phyloP scores from a whole-genome alignment of 805 yeast species.

The Monosporozyma unispora region DNA sequence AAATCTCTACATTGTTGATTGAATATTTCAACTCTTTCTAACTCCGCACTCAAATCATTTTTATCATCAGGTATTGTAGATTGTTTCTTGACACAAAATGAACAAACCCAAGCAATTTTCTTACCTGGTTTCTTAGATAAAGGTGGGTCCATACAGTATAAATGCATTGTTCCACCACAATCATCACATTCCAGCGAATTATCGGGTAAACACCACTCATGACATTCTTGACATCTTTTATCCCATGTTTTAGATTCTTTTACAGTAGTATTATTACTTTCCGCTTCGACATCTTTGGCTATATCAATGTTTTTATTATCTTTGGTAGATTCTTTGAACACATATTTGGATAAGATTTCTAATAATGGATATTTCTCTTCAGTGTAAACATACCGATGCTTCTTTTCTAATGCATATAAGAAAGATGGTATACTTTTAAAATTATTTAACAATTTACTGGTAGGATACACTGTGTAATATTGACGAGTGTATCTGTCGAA shows the following conservation, averaged over 20 bases:
- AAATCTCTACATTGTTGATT: slow-evolving; percentile 6
- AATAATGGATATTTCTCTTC: slow-evolving; percentile 38
- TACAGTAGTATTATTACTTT: too few relatives aligned
- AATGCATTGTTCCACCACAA: slow-evolving; percentile 63
- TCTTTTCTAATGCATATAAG: slow-evolving; percentile 50
- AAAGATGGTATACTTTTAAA: slow-evolving; percentile 43
- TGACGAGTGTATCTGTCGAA: slow-evolving; percentile 80
- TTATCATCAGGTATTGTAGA: slow-evolving; percentile 28
- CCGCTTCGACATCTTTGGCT: too few relatives aligned
- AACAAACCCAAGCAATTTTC: slow-evolving; percentile 90
- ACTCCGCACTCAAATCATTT: background rate
- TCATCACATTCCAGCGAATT: slow-evolving; percentile 77
- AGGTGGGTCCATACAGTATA: slow-evolving; percentile 83
- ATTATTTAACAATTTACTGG: slow-evolving; percentile 45
- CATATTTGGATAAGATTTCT: slow-evolving; percentile 19
- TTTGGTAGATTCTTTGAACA: slow-evolving; percentile 7
- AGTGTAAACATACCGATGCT: slow-evolving; percentile 66
- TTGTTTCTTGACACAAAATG: slow-evolving; percentile 55
- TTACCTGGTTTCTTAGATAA: slow-evolving; percentile 67
- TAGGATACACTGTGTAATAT: slow-evolving; percentile 70
- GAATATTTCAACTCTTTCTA: background rate
- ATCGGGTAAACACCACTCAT: slow-evolving; percentile 71
- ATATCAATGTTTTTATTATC: too few relatives aligned
- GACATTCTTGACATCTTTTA: slow-evolving; percentile 56
- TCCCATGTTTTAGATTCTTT: slow-evolving; percentile 20